Conservation (phyloP, 495 filamentous ascomycete genomes). For the Hyaloscypha bicolor region DNA sequence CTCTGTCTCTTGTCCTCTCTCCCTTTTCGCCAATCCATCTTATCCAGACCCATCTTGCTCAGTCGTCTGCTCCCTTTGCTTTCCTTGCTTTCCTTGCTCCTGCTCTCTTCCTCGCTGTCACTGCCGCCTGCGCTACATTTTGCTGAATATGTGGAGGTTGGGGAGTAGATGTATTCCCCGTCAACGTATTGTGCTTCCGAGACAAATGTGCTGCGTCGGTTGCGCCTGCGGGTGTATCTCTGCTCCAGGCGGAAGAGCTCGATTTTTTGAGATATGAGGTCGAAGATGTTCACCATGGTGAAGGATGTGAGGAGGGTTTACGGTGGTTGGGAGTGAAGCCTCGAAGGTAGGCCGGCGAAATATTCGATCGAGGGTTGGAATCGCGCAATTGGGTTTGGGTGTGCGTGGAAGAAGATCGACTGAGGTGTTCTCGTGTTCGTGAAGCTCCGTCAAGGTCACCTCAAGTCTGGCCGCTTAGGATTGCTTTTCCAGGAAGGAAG, state of each 20-base stretch:
- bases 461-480: background rate
- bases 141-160: conserved; percentile 25
- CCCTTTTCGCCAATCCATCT: conserved; percentile 27
- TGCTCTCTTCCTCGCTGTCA: conserved; percentile 23
- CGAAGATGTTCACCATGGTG: conserved; percentile 45
- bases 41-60: conserved; percentile 25
- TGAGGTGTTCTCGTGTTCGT: background rate
- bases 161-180: conserved; percentile 80
- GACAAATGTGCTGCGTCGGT: conserved; percentile 81
- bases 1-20: conserved; percentile 21
- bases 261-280: conserved; percentile 61
- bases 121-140: conserved; percentile 26
- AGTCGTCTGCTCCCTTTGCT: conserved; percentile 40
- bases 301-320: background rate
- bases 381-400: background rate
- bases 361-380: background rate
- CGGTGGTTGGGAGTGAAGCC: background rate
- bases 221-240: conserved; percentile 81
- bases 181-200: conserved; percentile 87
- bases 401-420: background rate
- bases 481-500: background rate
- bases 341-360: background rate
- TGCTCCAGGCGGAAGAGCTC: conserved; percentile 93
- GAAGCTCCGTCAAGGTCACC: background rate
- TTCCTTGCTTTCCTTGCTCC: conserved; percentile 52